phyloP scores from a whole-genome alignment of 2,329 filamentous ascomycete species.

The Colletotrichum sp. region DNA sequence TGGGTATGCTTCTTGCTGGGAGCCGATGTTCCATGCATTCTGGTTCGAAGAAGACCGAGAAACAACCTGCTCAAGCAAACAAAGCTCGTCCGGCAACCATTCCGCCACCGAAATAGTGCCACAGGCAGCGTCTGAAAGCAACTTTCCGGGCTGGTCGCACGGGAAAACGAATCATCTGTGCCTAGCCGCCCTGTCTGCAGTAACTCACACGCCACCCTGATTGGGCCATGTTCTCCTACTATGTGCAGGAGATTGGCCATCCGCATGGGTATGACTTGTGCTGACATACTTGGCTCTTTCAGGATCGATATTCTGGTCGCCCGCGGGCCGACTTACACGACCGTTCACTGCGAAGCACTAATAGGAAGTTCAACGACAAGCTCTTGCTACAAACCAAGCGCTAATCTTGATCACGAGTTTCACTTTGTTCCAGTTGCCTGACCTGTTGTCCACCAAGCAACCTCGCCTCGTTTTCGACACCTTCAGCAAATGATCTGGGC shows the following conservation, averaged over 20 bases:
- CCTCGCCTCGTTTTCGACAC: background rate
- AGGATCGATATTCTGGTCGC: background rate
- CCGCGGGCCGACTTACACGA: background rate
- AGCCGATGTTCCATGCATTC: background rate
- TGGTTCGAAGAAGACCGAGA: background rate
- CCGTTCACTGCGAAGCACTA: background rate
- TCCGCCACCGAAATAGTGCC: background rate
- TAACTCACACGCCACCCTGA: background rate
- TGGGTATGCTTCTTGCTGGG: conserved; percentile 17
- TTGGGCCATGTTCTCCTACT: background rate
- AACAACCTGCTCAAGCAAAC: background rate
- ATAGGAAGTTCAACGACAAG: background rate
- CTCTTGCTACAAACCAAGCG: background rate
- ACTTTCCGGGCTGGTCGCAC: background rate
- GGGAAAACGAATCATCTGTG: background rate
- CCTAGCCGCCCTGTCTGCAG: background rate
- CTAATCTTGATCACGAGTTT: background rate
- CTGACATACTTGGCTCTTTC: background rate
- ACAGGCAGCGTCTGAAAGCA: background rate
- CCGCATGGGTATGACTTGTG: background rate
- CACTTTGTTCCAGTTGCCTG: background rate
- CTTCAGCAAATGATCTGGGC: background rate
- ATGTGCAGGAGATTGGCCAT: background rate
- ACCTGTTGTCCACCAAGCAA: background rate
- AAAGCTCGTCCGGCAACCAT: background rate